Evolutionary conservation across 1,284 basidiomycete genomes (phyloP), one percentile per base, ranked within the genome.

Genomic region (Rhizoctonia solani): DNA sequence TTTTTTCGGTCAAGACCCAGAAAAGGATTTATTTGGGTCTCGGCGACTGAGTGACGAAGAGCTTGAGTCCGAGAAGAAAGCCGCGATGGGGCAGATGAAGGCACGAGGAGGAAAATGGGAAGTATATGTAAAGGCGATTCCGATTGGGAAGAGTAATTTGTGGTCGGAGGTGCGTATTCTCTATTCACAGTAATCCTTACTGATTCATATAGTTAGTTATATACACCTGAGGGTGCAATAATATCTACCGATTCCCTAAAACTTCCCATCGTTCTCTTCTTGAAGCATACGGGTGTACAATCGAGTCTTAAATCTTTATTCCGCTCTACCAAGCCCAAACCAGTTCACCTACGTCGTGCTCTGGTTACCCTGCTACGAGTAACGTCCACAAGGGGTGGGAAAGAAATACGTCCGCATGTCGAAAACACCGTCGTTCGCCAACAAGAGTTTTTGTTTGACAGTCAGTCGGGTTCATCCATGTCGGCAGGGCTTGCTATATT

Each of bases 301-400:
- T 39, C 32, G 13, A 63, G 44, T 6, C 49, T 63, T 9, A 37
- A 47, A 37, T 52, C 59, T 23, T 41, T 63, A 13, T 63, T 63
- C 29, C 59, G 59, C 37, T 63, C 59, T 19, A 23, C 59, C 16
- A 49, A 53, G 37, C 2, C 3, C 13, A 53, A 53, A 23, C 30
- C 50, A 11, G 49, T 63, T 1, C 53, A 27, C 14, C 30, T 52
- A 14, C 47, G 49, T 5, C 59, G 59, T 19, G 49, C 37, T 3
- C 25, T 52, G 25, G 29, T 63, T 5, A 52, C 25, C 34, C 27
- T 63, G 25, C 34, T 27, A 25, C 47, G 59, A 2, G 21, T 27
- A 2, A 42, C 16, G 2, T 63, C 59, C 4, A 63, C 59, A 1
- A 41, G 59, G 23, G 59, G 59, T 3, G 59, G 59, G 3, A 63